These are phyloP conservation scores for Metschnikowia similis DNA, from an alignment of 805 yeast species.

Conservation along the genomic window DNA sequence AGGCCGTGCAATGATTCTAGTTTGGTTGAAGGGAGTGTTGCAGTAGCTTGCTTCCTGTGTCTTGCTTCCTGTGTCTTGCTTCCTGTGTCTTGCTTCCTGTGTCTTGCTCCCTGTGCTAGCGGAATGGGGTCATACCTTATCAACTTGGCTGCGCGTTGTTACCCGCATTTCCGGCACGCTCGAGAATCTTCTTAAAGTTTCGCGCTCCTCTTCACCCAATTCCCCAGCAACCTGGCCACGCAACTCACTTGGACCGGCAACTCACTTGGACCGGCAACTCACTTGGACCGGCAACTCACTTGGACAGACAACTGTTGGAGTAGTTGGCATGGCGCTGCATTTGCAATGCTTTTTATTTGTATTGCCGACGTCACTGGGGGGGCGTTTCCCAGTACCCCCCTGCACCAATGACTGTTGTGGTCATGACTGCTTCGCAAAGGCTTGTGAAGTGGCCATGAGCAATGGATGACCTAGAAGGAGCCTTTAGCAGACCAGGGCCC, in stretches of 20 bases:
- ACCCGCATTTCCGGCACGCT: conserved; percentile 5
- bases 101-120: not conserved
- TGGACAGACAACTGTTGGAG: no score
- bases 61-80: not conserved
- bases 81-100: not conserved
- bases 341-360: no score
- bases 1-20: no score
- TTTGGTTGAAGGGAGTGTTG: no score
- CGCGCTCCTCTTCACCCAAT: not conserved
- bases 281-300: no score
- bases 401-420: not conserved
- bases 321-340: no score
- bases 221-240: no score
- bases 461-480: conserved; percentile 15
- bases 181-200: conserved; percentile 11
- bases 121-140: not conserved
- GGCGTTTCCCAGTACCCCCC: no score
- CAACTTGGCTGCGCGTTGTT: conserved; percentile 3
- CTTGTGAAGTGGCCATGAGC: conserved; percentile 13
- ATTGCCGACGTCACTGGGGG: no score
- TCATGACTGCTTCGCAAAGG: conserved; percentile 14
- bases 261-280: no score
- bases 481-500: conserved; percentile 12
- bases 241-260: no score
- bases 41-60: not conserved